Conservation (phyloP, 2,329 filamentous ascomycete species). For the Fusarium phyllophilum region DNA sequence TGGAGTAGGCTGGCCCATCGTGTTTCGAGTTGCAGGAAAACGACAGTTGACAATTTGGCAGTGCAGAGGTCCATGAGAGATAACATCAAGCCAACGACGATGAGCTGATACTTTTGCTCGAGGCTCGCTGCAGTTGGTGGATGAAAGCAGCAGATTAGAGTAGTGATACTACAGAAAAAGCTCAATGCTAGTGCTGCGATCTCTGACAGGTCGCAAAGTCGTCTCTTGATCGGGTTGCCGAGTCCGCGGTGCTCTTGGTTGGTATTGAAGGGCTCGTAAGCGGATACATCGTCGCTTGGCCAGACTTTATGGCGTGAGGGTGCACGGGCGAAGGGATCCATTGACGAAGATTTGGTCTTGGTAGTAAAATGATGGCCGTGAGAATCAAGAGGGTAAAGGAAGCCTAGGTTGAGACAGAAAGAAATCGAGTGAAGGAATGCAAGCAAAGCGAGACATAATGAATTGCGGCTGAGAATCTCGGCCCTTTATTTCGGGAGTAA, state of each 20-base stretch:
- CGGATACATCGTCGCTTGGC: background rate
- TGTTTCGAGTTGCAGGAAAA: background rate
- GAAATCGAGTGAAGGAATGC: rapidly evolving
- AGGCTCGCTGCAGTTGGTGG: background rate
- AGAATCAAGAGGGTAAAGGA: rapidly evolving
- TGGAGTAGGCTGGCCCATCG: background rate
- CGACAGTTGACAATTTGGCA: background rate
- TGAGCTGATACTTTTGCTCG: background rate
- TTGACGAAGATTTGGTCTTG: rapidly evolving
- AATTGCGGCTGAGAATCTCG: background rate
- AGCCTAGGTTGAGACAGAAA: rapidly evolving
- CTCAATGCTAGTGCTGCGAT: background rate
- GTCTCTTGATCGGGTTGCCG: background rate
- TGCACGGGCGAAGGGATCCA: background rate
- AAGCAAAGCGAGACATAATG: rapidly evolving
- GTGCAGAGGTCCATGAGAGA: background rate
- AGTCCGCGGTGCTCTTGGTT: background rate
- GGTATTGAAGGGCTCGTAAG: background rate
- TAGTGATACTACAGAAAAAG: background rate
- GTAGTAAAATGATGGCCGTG: background rate
- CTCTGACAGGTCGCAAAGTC: background rate
- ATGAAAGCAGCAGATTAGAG: background rate
- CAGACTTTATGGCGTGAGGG: background rate
- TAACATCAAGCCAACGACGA: background rate
- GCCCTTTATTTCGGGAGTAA: rapidly evolving